Evolutionary conservation across 2,329 filamentous ascomycete genomes (phyloP).

Genomic region (Calonectria naviculata): DNA sequence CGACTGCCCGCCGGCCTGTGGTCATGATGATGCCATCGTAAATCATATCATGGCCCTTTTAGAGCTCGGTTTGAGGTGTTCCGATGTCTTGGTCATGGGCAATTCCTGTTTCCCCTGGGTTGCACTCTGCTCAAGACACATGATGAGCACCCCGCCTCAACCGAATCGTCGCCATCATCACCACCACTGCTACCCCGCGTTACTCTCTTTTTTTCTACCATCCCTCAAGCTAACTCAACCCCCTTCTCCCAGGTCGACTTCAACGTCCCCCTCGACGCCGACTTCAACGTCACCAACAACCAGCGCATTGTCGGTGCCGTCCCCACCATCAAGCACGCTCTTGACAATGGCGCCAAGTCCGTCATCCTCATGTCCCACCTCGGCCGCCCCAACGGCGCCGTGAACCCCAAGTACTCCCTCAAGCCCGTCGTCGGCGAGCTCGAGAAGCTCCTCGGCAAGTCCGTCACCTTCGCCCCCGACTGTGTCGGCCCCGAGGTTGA

Average conservation of each 20-base stretch:
- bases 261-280: conserved; percentile 95
- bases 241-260: conserved; percentile 84
- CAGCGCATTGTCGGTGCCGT: conserved; percentile 97
- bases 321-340: conserved; percentile 93
- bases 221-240: conserved; percentile 25
- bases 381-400: conserved; percentile 91
- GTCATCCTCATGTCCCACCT: conserved; percentile 99
- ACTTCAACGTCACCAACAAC: conserved; percentile 97
- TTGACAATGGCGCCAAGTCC: conserved; percentile 90
- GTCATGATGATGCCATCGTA: conserved; percentile 16
- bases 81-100: not conserved
- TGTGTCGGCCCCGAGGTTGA: conserved; percentile 92
- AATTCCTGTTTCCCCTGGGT: conserved; percentile 12
- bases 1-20: not conserved
- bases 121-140: not conserved
- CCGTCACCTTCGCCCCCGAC: conserved; percentile 89
- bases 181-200: not conserved
- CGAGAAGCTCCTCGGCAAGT: conserved; percentile 87
- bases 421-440: conserved; percentile 92
- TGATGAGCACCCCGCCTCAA: not conserved
- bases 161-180: not conserved
- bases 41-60: not conserved
- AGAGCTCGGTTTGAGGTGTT: not conserved
- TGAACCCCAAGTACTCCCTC: conserved; percentile 93
- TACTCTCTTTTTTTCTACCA: not conserved